phyloP scores from a whole-genome alignment of 2,329 filamentous ascomycete species.

The Hypoxylon sp. region DNA sequence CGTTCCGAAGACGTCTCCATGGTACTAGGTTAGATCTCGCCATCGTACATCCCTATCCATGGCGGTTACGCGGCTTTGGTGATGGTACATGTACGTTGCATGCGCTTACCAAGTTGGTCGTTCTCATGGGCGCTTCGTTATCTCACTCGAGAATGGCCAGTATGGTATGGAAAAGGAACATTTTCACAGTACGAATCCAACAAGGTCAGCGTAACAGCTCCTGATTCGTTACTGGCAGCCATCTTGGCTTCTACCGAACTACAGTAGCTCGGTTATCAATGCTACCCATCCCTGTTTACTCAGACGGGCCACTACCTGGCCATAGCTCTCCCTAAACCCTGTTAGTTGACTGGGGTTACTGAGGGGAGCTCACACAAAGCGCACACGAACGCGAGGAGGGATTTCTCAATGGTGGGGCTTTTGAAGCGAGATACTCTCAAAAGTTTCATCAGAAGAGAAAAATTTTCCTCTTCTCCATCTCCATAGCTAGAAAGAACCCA shows the following conservation, averaged over 20 bases:
- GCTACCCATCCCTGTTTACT: constrained; percentile 32
- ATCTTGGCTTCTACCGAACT: constrained; percentile 41
- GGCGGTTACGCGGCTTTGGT: constrained; percentile 29
- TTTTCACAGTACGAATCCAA: constrained; percentile 32
- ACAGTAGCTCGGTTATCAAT: constrained; percentile 29
- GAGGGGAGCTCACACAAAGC: constrained; percentile 16
- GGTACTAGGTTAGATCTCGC: background rate
- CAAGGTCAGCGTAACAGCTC: constrained; percentile 22
- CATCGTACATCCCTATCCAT: constrained; percentile 16
- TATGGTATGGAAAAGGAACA: constrained; percentile 15
- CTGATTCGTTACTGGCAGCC: constrained; percentile 34
- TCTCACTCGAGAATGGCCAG: constrained; percentile 24
- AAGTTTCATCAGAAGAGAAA: constrained; percentile 17
- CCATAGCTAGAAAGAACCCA: constrained; percentile 13
- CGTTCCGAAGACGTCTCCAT: background rate
- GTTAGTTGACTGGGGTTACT: constrained; percentile 22
- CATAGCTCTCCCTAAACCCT: constrained; percentile 30
- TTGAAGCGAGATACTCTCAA: constrained; percentile 20
- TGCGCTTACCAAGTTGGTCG: constrained; percentile 24
- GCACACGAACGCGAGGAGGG: constrained; percentile 35
- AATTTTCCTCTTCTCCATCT: constrained; percentile 34
- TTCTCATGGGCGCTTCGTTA: constrained; percentile 36
- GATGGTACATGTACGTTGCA: constrained; percentile 26
- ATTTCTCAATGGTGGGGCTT: constrained; percentile 25
- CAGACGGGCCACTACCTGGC: constrained; percentile 26